These are phyloP conservation scores for Termitomyces sp. DNA, from an alignment of 768 basidiomycete species.

Conservation along the genomic window DNA sequence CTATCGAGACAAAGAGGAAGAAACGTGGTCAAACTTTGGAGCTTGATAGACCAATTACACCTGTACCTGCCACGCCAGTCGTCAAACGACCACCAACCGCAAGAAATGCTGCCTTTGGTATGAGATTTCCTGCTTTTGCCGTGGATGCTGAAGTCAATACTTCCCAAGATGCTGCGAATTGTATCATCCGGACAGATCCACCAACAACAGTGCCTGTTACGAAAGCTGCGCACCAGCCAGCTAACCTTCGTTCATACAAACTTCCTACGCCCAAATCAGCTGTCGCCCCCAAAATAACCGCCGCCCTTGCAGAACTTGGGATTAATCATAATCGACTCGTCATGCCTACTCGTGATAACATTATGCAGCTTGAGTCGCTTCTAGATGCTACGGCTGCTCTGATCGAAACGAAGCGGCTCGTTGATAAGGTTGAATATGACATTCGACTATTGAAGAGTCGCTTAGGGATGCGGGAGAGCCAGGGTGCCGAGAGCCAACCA, in stretches of 20 bases:
- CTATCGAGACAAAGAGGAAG: constrained; percentile 52
- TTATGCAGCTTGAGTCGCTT: constrained; percentile 66
- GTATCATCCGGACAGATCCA: constrained; percentile 66
- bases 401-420: constrained; percentile 84
- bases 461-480: constrained; percentile 45
- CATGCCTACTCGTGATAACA: constrained; percentile 90
- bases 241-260: constrained; percentile 82
- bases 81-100: constrained; percentile 40
- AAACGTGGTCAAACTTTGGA: constrained; percentile 43
- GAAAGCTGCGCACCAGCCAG: constrained; percentile 77
- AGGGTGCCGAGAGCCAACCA: constrained; percentile 27
- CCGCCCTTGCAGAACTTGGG: constrained; percentile 72
- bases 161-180: constrained; percentile 56
- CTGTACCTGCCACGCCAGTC: constrained; percentile 28
- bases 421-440: constrained; percentile 86
- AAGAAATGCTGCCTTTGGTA: constrained; percentile 59
- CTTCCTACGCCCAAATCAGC: constrained; percentile 74
- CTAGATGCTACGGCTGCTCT: constrained; percentile 66
- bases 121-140: not conserved
- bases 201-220: constrained; percentile 47
- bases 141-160: constrained; percentile 9
- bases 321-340: constrained; percentile 71
- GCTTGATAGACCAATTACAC: constrained; percentile 45
- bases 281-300: constrained; percentile 69
- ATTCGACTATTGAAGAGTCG: constrained; percentile 64